Base-by-base conservation (phyloP, 331 rosid genomes). In the Saraca asoca region DNA sequence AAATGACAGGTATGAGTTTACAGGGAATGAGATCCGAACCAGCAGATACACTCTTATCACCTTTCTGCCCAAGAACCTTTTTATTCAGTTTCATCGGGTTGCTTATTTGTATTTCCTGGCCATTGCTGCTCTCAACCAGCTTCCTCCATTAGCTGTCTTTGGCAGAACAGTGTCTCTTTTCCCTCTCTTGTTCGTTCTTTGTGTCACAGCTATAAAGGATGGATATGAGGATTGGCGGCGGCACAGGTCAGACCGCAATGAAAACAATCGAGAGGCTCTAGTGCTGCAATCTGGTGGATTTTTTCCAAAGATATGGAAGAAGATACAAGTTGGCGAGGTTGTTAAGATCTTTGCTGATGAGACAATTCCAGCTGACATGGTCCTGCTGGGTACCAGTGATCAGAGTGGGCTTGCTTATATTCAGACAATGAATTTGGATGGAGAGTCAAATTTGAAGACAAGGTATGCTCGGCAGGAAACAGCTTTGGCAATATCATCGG, bases 371-470 rank as follows among this genome's bases (percentile, higher is more conserved):
- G 89, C 91, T 56, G 97, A 91, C 31, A 81, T 91, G 91, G 95
- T 91, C 16, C 75, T 91, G 83, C 64, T 91, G 75, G 97, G 95
- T 67, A 82, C 95, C 13, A 91, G 97, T 65, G 97, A 91, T 69
- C 89, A 80, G 12, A 91, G 94, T 66, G 97, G 97, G 64, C 85
- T 91, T 66, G 97, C 95, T 62, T 91, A 88, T 68, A 86, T 91
- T 70, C 97, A 88, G 79, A 91, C 97, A 4, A 88, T 91, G 95
- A 91, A 91, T 85, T 84, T 91, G 82, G 97, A 91, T 81, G 97
- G 97, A 42, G 97, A 91, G 68, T 88, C 97, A 5, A 91, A 91
- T 84, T 83, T 91, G 83, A 91, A 91, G 78, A 91, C 97, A 7
- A 88, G 97, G 84, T 91, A 79, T 78, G 97, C 97, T 39, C 81